phyloP scores from a whole-genome alignment of 1,284 basidiomycete species.

The Moesziomyces globuligerus region DNA sequence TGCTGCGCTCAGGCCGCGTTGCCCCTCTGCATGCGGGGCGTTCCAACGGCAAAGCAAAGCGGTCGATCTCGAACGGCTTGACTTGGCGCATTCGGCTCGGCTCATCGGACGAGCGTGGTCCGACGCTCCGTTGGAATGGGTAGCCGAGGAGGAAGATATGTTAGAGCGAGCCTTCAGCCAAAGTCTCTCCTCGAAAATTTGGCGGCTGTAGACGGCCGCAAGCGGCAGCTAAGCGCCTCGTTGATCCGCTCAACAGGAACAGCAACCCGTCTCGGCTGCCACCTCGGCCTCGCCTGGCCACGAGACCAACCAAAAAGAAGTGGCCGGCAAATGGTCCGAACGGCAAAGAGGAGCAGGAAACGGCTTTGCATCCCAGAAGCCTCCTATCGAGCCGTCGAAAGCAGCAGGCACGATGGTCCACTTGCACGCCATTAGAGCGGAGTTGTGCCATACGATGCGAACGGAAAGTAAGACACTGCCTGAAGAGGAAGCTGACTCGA shows the following conservation, averaged over 20 bases:
- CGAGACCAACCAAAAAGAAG: background rate
- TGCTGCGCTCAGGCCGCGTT: background rate
- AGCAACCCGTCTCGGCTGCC: too few species aligned
- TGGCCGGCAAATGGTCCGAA: conserved; percentile 6
- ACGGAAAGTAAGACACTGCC: too few species aligned
- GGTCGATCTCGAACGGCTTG: background rate
- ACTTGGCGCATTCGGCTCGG: too few species aligned
- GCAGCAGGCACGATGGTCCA: too few species aligned
- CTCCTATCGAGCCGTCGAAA: too few species aligned
- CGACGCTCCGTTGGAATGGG: background rate
- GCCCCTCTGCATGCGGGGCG: background rate
- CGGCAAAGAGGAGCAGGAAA: background rate
- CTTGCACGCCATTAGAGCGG: too few species aligned
- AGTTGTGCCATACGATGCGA: too few species aligned
- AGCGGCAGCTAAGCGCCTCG: background rate
- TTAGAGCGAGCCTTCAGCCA: background rate
- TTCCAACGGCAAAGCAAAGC: background rate
- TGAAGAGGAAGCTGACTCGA: conserved; percentile 11
- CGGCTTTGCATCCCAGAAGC: too few species aligned
- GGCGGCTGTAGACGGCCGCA: background rate
- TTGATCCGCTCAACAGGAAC: background rate
- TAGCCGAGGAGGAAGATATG: background rate
- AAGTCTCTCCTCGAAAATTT: too few species aligned
- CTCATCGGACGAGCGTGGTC: background rate
- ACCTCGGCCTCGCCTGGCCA: too few species aligned